phyloP scores from a whole-genome alignment of 2,329 filamentous ascomycete genomes.

The Cyclaneusma minus region DNA sequence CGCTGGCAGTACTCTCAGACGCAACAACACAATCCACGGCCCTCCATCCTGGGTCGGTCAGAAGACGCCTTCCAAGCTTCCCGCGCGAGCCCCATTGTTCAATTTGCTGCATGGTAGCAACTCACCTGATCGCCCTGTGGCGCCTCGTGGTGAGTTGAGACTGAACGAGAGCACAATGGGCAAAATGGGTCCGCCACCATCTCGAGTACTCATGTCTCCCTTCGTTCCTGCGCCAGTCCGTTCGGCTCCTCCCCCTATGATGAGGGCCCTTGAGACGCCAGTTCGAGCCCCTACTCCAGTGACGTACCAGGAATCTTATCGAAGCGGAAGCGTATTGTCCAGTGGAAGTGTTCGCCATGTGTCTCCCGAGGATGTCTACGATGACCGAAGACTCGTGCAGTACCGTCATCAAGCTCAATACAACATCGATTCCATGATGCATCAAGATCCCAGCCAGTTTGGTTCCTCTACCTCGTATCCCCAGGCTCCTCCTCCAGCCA shows the following conservation, averaged over 20 bases:
- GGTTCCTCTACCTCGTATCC: slow-evolving; percentile 12
- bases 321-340: slow-evolving; percentile 29
- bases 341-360: slow-evolving; percentile 41
- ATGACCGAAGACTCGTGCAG: slow-evolving; percentile 35
- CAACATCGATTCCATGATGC: slow-evolving; percentile 24
- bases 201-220: too few species aligned
- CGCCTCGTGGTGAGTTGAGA: slow-evolving; percentile 11
- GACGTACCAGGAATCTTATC: slow-evolving; percentile 32
- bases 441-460: slow-evolving; percentile 21
- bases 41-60: slow-evolving; percentile 13
- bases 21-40: slow-evolving; percentile 13
- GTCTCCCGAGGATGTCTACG: slow-evolving; percentile 74
- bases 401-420: slow-evolving; percentile 17
- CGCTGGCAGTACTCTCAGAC: slow-evolving; percentile 18
- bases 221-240: too few species aligned
- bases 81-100: slow-evolving; percentile 52
- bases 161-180: slow-evolving; percentile 18
- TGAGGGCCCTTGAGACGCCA: slow-evolving; percentile 63
- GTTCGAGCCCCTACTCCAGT: slow-evolving; percentile 33
- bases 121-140: slow-evolving; percentile 61
- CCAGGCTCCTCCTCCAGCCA: slow-evolving; percentile 14
- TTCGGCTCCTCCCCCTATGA: slow-evolving; percentile 80
- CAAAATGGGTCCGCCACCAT: slow-evolving; percentile 34
- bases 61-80: slow-evolving; percentile 52
- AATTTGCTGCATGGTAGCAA: slow-evolving; percentile 58